Evolutionary conservation across 1,284 basidiomycete species (phyloP).

Genomic region (Omphalotus olearius): DNA sequence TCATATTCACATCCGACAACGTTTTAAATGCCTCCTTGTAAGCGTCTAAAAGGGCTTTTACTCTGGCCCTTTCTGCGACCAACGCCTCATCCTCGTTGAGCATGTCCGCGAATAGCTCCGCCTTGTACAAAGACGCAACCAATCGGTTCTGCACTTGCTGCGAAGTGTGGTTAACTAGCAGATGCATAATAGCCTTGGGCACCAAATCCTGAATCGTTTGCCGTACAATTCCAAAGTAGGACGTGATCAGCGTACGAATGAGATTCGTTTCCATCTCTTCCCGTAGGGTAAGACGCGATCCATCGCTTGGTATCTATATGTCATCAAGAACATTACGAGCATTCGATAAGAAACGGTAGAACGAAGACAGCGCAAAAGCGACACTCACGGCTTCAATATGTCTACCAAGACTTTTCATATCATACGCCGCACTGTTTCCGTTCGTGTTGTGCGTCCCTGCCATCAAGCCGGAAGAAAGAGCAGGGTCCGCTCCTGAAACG

Average conservation of each 20-base stretch:
- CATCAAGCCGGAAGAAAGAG: constrained; percentile 55
- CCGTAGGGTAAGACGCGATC: constrained; percentile 55
- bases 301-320: constrained; percentile 55
- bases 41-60: constrained; percentile 93
- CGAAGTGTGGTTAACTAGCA: constrained; percentile 94
- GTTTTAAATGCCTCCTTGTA: constrained; percentile 97
- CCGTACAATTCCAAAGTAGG: constrained; percentile 95
- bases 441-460: constrained; percentile 65
- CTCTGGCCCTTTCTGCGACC: constrained; percentile 88
- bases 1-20: constrained; percentile 73
- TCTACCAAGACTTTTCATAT: constrained; percentile 98
- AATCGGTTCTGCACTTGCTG: constrained; percentile 96
- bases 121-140: constrained; percentile 91
- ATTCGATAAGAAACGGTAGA: neutral
- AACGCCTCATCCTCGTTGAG: constrained; percentile 95
- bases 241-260: constrained; percentile 91
- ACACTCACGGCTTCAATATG: constrained; percentile 87
- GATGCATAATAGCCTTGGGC: constrained; percentile 96
- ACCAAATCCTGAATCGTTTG: constrained; percentile 97
- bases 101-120: constrained; percentile 86
- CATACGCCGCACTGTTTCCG: constrained; percentile 83
- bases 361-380: neutral
- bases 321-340: neutral
- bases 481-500: constrained; percentile 46
- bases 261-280: constrained; percentile 97